These are phyloP conservation scores for Sporothrix phasma DNA, from an alignment of 2,329 filamentous ascomycete genomes.

Conservation along the genomic window DNA sequence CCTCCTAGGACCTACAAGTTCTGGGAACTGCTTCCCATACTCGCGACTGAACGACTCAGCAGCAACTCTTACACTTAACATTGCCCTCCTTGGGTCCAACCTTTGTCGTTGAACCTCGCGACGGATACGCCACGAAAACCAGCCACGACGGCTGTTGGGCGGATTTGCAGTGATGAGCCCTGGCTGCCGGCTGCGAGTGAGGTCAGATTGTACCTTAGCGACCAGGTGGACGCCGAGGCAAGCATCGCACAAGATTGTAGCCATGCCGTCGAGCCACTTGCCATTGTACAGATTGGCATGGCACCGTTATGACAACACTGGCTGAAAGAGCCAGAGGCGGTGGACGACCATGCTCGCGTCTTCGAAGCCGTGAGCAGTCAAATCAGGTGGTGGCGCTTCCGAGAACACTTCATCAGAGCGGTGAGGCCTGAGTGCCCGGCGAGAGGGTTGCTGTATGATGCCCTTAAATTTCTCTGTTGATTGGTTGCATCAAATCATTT, in stretches of 20 bases:
- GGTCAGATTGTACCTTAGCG: background rate
- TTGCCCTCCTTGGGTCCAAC: conserved; percentile 4
- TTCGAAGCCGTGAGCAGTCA: background rate
- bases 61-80: no score
- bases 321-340: conserved; percentile 14
- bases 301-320: background rate
- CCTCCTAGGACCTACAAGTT: background rate
- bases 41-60: background rate
- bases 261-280: background rate
- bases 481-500: background rate
- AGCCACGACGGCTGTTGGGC: conserved; percentile 13
- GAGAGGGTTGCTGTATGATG: background rate
- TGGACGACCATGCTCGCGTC: conserved; percentile 9
- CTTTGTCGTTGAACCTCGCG: conserved; percentile 1
- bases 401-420: no score
- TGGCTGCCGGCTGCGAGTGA: conserved; percentile 13
- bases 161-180: conserved; percentile 6
- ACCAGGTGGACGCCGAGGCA: background rate
- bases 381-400: background rate
- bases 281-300: background rate
- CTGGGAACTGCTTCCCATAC: background rate
- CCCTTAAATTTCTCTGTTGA: background rate
- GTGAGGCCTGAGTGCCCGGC: background rate
- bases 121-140: conserved; percentile 23
- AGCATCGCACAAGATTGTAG: background rate